Evolutionary conservation across 1,284 basidiomycete species (phyloP).

Genomic region (Microbotryomycetes sp.): DNA sequence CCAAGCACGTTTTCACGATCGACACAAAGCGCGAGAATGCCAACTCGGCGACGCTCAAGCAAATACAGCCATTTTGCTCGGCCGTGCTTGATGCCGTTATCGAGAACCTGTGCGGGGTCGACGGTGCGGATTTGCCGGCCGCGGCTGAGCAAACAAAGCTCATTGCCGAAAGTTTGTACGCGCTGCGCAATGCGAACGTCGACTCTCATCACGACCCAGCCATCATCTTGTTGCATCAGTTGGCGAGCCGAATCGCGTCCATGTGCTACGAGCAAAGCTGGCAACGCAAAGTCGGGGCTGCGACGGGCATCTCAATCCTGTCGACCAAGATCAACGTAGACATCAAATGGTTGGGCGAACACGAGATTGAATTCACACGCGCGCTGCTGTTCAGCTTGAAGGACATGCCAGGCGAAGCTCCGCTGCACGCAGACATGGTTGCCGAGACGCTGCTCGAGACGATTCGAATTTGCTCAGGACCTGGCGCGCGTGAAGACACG

Average conservation of each 20-base stretch:
- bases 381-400: constrained; percentile 90
- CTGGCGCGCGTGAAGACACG: constrained; percentile 38
- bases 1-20: constrained; percentile 55
- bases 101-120: constrained; percentile 56
- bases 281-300: constrained; percentile 79
- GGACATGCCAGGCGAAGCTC: constrained; percentile 87
- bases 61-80: constrained; percentile 49
- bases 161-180: constrained; percentile 15
- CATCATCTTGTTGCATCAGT: constrained; percentile 57
- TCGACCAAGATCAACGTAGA: constrained; percentile 60
- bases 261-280: constrained; percentile 84
- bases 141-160: constrained; percentile 26
- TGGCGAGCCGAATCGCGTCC: constrained; percentile 69
- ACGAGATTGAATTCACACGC: constrained; percentile 83
- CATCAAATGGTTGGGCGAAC: constrained; percentile 70
- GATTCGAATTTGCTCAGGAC: constrained; percentile 56
- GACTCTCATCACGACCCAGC: constrained; percentile 32
- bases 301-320: constrained; percentile 71
- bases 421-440: constrained; percentile 72
- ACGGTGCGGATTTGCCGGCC: constrained; percentile 24
- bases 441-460: constrained; percentile 70
- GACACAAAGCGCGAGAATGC: constrained; percentile 45
- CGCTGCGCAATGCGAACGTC: background rate
- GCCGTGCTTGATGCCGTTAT: constrained; percentile 63
- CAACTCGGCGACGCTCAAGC: constrained; percentile 46